These are phyloP conservation scores for Cryomyces minteri DNA, from an alignment of 495 filamentous ascomycete species.

Conservation along the genomic window DNA sequence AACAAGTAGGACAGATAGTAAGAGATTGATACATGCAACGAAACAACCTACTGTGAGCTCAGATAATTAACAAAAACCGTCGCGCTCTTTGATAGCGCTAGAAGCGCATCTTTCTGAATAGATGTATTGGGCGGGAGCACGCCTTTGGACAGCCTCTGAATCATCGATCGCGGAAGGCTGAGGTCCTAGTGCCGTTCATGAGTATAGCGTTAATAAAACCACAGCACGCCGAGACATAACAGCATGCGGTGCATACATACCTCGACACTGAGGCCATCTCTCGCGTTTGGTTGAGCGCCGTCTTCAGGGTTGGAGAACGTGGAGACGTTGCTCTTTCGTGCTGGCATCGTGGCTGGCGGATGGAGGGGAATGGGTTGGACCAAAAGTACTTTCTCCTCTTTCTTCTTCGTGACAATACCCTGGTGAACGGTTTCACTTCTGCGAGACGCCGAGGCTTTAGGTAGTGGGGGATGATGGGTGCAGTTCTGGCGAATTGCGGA, in stretches of 20 bases:
- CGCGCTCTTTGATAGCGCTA: constrained; percentile 81
- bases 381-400: too few species aligned
- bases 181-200: constrained; percentile 43
- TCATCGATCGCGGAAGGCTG: constrained; percentile 81
- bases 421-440: too few species aligned
- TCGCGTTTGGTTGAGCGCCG: constrained; percentile 1
- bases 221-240: not conserved
- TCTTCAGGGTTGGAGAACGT: constrained; percentile 6
- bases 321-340: constrained; percentile 20
- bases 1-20: too few species aligned
- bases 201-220: constrained; percentile 1
- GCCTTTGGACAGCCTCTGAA: constrained; percentile 81
- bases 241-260: constrained; percentile 4
- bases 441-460: too few species aligned
- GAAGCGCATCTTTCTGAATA: constrained; percentile 80
- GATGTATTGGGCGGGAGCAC: constrained; percentile 93
- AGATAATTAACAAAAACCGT: constrained; percentile 91
- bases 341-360: constrained; percentile 13
- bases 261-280: constrained; percentile 19
- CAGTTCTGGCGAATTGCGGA: too few species aligned
- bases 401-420: too few species aligned
- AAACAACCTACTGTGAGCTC: constrained; percentile 51
- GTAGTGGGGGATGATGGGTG: too few species aligned
- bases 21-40: constrained; percentile 21
- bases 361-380: too few species aligned